phyloP scores from a whole-genome alignment of 2,329 filamentous ascomycete genomes.

The Dryadomyces sulphureus region DNA sequence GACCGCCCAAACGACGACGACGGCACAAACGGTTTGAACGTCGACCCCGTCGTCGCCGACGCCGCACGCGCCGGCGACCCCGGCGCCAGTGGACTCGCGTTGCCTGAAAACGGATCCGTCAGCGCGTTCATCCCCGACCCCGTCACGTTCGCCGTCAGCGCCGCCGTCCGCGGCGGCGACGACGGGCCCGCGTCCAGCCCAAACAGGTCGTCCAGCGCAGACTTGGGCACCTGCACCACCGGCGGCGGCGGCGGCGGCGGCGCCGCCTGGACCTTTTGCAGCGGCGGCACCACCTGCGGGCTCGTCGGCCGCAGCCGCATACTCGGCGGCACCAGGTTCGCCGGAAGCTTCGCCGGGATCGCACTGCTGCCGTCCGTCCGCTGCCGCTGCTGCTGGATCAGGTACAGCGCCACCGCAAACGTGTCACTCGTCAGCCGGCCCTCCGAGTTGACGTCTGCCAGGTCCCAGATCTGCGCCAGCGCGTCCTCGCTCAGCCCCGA shows the following conservation, averaged over 20 bases:
- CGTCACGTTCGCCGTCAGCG: constrained; percentile 5
- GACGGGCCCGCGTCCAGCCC: constrained; percentile 60
- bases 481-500: constrained; percentile 79
- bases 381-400: constrained; percentile 79
- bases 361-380: constrained; percentile 45
- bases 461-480: constrained; percentile 91
- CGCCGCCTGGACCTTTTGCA: constrained; percentile 26
- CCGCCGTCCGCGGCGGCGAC: constrained; percentile 25
- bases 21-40: constrained; percentile 82
- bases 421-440: constrained; percentile 77
- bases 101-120: constrained; percentile 49
- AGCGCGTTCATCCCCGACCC: constrained; percentile 34
- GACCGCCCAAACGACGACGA: constrained; percentile 85
- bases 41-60: constrained; percentile 29
- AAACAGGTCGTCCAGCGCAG: constrained; percentile 86
- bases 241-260: constrained; percentile 23
- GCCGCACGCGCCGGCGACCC: constrained; percentile 37
- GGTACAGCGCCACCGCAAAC: constrained; percentile 94
- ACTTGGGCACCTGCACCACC: constrained; percentile 26
- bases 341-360: constrained; percentile 63
- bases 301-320: constrained; percentile 48
- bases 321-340: constrained; percentile 72
- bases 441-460: constrained; percentile 84
- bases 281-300: constrained; percentile 23
- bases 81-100: constrained; percentile 28